A percentile compares a stretch with the other conserved stretches of the same genome.
These are phyloP conservation scores for Camelina sativa DNA, from an alignment of 345 rosid species.

Conservation along the genomic window DNA sequence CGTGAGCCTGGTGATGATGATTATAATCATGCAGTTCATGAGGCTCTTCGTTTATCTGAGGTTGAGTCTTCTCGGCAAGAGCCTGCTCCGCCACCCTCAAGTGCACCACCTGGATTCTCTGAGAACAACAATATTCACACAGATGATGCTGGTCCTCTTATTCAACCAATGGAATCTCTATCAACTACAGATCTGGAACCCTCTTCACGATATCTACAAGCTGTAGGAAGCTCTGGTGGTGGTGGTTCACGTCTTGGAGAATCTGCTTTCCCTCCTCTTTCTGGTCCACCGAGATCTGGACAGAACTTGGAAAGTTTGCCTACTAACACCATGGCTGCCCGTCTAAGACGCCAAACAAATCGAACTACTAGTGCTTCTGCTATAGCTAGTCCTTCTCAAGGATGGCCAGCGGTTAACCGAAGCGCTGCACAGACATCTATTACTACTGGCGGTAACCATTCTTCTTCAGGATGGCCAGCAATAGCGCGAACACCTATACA, in stretches of 20 bases:
- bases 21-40: slow-evolving; percentile 38
- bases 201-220: slow-evolving; percentile 78
- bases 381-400: slow-evolving; percentile 52
- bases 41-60: slow-evolving; percentile 45
- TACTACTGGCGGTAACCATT: slow-evolving; percentile 37
- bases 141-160: slow-evolving; percentile 57
- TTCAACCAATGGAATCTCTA: slow-evolving; percentile 54
- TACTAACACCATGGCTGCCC: slow-evolving; percentile 72
- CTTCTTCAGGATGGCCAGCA: slow-evolving; percentile 70
- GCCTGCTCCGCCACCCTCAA: slow-evolving; percentile 50
- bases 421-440: slow-evolving; percentile 44
- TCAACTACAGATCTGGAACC: slow-evolving; percentile 35
- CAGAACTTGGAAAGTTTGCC: slow-evolving; percentile 52
- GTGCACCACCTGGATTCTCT: slow-evolving; percentile 49
- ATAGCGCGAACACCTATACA: slow-evolving; percentile 48
- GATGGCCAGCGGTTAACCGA: slow-evolving; percentile 63
- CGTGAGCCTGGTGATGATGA: slow-evolving; percentile 67
- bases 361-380: slow-evolving; percentile 33
- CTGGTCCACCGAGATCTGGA: slow-evolving; percentile 56
- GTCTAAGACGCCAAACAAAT: slow-evolving; percentile 58
- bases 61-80: slow-evolving; percentile 43
- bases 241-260: slow-evolving; percentile 58
- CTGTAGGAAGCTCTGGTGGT: slow-evolving; percentile 67
- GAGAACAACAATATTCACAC: slow-evolving; percentile 43
- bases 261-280: slow-evolving; percentile 92